Conservation (phyloP, 805 yeast species). For the Candida coquimbonensis region DNA sequence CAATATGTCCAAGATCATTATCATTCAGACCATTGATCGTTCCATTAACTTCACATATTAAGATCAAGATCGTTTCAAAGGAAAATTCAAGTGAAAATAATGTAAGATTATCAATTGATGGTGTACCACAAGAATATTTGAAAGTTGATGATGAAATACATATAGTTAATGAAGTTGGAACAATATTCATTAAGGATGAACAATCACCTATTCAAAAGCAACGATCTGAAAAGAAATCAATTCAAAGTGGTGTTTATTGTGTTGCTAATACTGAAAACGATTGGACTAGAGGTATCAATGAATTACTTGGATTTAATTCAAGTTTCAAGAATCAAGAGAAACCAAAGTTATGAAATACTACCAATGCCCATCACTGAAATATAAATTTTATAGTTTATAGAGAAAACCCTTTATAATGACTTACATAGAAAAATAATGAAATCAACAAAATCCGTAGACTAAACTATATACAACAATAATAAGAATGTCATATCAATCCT, state of each 20-base stretch:
- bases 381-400: neutral
- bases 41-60: slow-evolving; percentile 72
- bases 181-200: slow-evolving; percentile 47
- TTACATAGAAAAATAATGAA: neutral
- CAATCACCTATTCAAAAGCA: slow-evolving; percentile 33
- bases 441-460: neutral
- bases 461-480: neutral
- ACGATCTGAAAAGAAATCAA: slow-evolving; percentile 13
- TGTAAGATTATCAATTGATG: slow-evolving; percentile 73
- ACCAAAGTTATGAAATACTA: slow-evolving; percentile 9
- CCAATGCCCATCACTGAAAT: too few relatives aligned
- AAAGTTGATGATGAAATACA: slow-evolving; percentile 75
- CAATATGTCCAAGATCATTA: slow-evolving; percentile 85
- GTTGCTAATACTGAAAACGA: slow-evolving; percentile 77
- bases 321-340: slow-evolving; percentile 49
- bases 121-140: slow-evolving; percentile 65
- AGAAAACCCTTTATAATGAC: neutral
- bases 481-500: slow-evolving; percentile 35
- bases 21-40: slow-evolving; percentile 85
- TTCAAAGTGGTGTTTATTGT: slow-evolving; percentile 71
- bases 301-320: slow-evolving; percentile 81
- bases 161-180: slow-evolving; percentile 58
- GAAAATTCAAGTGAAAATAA: slow-evolving; percentile 32
- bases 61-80: slow-evolving; percentile 48
- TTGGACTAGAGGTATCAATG: slow-evolving; percentile 89